Percentiles rank a stretch among this genome's conserved stretches.
Conservation (phyloP, 176 grass and related monocot species). For the Phyllostachys edulis region DNA sequence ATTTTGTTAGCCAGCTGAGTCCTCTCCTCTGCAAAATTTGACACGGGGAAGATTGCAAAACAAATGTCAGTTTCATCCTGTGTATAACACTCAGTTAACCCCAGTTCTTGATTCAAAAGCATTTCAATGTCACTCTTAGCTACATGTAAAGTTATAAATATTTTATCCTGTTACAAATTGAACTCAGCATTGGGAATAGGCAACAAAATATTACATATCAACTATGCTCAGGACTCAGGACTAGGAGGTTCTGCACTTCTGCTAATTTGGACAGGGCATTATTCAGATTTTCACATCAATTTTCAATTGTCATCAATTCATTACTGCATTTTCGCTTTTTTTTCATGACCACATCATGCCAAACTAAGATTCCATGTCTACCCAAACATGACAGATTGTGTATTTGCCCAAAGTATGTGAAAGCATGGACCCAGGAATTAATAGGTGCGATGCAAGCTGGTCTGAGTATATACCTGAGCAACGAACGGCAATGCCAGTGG, state of each 20-base stretch:
- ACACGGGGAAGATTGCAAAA: not conserved
- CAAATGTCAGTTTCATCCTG: constrained; percentile 24
- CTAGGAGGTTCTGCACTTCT: not conserved
- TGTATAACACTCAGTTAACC: not conserved
- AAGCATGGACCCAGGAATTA: not conserved
- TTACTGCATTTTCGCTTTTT: not conserved
- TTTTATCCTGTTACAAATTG: not conserved
- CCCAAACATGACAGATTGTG: not conserved
- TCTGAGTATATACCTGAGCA: constrained; percentile 63
- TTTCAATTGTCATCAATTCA: not conserved
- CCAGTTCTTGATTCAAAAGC: not conserved
- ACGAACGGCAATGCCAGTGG: constrained; percentile 86
- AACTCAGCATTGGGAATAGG: not conserved
- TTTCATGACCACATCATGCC: not conserved
- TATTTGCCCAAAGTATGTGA: not conserved
- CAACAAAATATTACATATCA: not conserved
- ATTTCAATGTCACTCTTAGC: not conserved
- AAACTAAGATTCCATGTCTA: not conserved
- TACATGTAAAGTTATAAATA: not conserved
- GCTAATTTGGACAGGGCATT: not conserved
- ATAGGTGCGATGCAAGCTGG: not conserved
- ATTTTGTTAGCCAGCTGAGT: constrained; percentile 87
- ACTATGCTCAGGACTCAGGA: not conserved
- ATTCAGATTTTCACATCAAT: not conserved
- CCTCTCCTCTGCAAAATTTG: constrained; percentile 80